Evolutionary conservation across 2,329 filamentous ascomycete species (phyloP).

Genomic region (Laburnicola sp.): DNA sequence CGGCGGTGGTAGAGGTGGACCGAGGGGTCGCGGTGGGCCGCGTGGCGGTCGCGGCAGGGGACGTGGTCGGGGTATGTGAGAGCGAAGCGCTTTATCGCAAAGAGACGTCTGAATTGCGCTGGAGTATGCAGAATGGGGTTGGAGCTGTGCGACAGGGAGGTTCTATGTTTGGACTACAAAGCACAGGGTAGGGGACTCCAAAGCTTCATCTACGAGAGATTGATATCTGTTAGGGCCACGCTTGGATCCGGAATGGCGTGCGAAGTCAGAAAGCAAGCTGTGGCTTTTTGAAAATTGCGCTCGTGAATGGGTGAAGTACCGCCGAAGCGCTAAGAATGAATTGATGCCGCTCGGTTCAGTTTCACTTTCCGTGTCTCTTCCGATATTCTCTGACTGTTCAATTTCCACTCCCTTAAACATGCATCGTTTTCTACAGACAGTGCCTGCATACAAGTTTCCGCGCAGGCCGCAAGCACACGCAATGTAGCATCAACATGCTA

Average conservation of each 20-base stretch:
- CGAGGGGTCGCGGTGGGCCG: slow-evolving; percentile 53
- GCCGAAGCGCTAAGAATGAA: slow-evolving; percentile 23
- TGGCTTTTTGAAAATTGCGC: slow-evolving; percentile 24
- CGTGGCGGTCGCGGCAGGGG: slow-evolving; percentile 50
- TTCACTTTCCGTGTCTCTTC: too few relatives aligned
- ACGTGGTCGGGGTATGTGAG: slow-evolving; percentile 43
- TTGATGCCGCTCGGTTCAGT: slow-evolving; percentile 23
- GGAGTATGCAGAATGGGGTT: not conserved
- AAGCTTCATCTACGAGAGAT: slow-evolving; percentile 20
- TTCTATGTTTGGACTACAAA: slow-evolving; percentile 10
- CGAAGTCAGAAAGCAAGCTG: slow-evolving; percentile 15
- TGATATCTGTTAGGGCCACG: slow-evolving; percentile 24
- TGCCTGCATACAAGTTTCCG: not conserved
- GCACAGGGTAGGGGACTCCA: slow-evolving; percentile 21
- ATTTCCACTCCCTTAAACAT: not conserved
- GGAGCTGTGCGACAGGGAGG: slow-evolving; percentile 4
- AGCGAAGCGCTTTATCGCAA: not conserved
- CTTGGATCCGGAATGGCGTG: slow-evolving; percentile 11
- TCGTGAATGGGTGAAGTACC: slow-evolving; percentile 22
- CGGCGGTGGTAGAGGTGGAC: slow-evolving; percentile 54
- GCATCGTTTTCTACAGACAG: not conserved
- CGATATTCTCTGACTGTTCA: not conserved
- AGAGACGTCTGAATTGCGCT: not conserved
- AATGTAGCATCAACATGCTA: too few relatives aligned
- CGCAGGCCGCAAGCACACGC: too few relatives aligned